These are phyloP conservation scores for Lasiodiplodia theobromae DNA, from an alignment of 2,329 filamentous ascomycete genomes.

Conservation along the genomic window DNA sequence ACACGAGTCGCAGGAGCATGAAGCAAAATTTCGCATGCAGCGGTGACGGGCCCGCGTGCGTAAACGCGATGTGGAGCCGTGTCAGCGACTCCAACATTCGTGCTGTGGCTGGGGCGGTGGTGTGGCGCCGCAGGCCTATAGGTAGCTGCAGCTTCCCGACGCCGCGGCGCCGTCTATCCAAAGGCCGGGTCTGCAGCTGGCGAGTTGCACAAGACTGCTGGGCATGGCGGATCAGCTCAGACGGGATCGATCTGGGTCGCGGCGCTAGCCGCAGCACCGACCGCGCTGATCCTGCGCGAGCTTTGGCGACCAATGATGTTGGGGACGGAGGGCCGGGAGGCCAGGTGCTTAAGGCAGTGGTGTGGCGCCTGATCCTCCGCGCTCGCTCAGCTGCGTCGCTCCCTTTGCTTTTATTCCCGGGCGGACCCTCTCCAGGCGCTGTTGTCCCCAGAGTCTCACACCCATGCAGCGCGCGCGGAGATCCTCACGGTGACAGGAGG, in stretches of 20 bases:
- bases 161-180: background rate
- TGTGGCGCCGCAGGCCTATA: background rate
- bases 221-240: background rate
- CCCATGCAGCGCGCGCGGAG: slow-evolving; percentile 25
- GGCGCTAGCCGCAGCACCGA: background rate
- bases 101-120: background rate
- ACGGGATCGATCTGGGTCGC: background rate
- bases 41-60: slow-evolving; percentile 10
- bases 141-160: background rate
- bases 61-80: background rate
- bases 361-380: slow-evolving; percentile 22
- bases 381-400: slow-evolving; percentile 7
- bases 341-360: slow-evolving; percentile 2
- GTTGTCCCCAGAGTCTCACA: slow-evolving; percentile 18
- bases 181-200: too few relatives aligned
- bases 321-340: background rate
- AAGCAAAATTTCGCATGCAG: slow-evolving; percentile 1
- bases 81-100: background rate
- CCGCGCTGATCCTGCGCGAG: background rate
- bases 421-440: slow-evolving; percentile 3
- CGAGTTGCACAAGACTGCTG: too few relatives aligned
- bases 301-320: background rate
- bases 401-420: slow-evolving; percentile 28
- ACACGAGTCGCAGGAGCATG: background rate
- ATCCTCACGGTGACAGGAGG: slow-evolving; percentile 18